A percentile compares a stretch with the other conserved stretches of the same genome.
Evolutionary conservation across 345 rosid species (phyloP).

Genomic region (Linum trigynum): DNA sequence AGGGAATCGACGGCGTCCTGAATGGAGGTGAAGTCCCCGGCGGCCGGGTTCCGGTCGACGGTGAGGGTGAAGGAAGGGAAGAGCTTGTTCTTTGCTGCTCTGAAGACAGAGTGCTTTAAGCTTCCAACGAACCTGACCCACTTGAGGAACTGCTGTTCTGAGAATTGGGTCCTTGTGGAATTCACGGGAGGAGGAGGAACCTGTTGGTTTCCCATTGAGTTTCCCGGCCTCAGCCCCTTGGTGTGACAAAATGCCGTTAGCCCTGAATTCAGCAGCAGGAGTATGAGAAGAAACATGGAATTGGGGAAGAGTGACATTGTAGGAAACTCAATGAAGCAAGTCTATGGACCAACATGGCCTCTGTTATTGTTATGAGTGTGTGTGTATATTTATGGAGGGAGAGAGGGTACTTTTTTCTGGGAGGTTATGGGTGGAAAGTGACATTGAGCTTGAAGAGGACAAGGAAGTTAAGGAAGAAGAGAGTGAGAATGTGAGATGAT

Average conservation of each 20-base stretch:
- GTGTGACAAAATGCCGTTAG: conserved; percentile 48
- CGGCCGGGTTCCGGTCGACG: conserved; percentile 49
- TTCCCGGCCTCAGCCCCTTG: conserved; percentile 47
- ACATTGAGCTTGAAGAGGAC: not conserved
- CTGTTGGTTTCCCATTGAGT: conserved; percentile 22
- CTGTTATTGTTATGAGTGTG: not conserved
- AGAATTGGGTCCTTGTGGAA: conserved; percentile 40
- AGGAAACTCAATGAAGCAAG: conserved; percentile 11
- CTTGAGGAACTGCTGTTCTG: conserved; percentile 80
- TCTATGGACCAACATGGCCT: conserved; percentile 10
- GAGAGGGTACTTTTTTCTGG: conserved; percentile 27
- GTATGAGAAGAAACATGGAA: conserved; percentile 19
- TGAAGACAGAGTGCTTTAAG: conserved; percentile 68
- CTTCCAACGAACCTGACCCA: conserved; percentile 88
- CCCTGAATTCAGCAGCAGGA: conserved; percentile 26
- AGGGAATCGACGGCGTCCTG: conserved; percentile 93
- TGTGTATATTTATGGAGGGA: too few relatives aligned
- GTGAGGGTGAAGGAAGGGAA: conserved; percentile 62
- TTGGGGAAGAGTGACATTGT: conserved; percentile 25
- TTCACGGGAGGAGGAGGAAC: conserved; percentile 14
- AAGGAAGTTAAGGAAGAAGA: conserved; percentile 3
- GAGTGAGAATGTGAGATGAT: conserved; percentile 10
- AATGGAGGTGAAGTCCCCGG: conserved; percentile 75
- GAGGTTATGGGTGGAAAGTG: conserved; percentile 44
- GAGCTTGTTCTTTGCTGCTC: conserved; percentile 73